Conservation (phyloP, 208 protist species). For the Trypanosoma boissoni region DNA sequence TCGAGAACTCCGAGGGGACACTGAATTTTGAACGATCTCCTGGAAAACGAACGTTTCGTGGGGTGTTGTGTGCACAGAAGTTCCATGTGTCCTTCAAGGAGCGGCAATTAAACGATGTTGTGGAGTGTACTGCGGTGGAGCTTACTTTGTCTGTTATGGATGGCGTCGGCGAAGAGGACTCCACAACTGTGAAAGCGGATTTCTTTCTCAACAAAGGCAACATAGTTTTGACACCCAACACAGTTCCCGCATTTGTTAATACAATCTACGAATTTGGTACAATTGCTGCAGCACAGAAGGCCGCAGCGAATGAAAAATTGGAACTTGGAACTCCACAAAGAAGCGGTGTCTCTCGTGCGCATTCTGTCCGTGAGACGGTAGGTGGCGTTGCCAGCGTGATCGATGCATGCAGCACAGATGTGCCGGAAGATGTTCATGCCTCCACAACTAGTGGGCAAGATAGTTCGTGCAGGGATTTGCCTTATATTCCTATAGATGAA, state of each 20-base stretch:
- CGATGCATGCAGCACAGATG: too few relatives aligned
- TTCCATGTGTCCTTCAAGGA: conserved; percentile 79
- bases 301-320: conserved; percentile 31
- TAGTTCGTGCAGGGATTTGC: too few relatives aligned
- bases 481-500: neutral
- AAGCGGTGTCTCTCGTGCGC: neutral
- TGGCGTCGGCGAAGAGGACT: conserved; percentile 59
- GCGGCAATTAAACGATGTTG: conserved; percentile 85
- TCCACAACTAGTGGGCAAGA: too few relatives aligned
- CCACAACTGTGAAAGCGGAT: conserved; percentile 48
- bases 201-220: conserved; percentile 38
- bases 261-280: conserved; percentile 51
- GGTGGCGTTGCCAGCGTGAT: neutral
- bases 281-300: conserved; percentile 51
- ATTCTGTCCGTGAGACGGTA: conserved; percentile 3
- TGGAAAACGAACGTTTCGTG: conserved; percentile 65
- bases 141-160: conserved; percentile 61
- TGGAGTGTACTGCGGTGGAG: conserved; percentile 57
- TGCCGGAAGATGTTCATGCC: too few relatives aligned
- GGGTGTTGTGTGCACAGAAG: conserved; percentile 38
- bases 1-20: conserved; percentile 43
- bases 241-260: conserved; percentile 58
- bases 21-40: conserved; percentile 47
- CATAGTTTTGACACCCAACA: conserved; percentile 74
- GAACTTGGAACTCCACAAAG: neutral